These are phyloP conservation scores for Kazachstania africana DNA, from an alignment of 805 yeast species.

Conservation along the genomic window DNA sequence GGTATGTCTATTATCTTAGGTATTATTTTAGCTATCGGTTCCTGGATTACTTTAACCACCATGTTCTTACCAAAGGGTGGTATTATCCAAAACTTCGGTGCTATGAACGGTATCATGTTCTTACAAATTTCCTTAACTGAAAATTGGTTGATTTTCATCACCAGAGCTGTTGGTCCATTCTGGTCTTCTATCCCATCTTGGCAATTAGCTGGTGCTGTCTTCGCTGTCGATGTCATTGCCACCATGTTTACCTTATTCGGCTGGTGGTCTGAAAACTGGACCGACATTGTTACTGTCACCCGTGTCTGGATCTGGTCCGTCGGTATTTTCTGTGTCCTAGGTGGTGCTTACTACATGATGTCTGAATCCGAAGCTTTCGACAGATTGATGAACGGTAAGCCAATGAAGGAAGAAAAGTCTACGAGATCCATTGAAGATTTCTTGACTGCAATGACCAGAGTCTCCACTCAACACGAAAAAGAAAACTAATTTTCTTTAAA, in stretches of 20 bases:
- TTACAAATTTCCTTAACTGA: slow-evolving; percentile 90
- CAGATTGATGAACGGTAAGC: slow-evolving; percentile 75
- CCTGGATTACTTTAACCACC: slow-evolving; percentile 92
- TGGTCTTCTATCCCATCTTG: slow-evolving; percentile 94
- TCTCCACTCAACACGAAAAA: slow-evolving; percentile 80
- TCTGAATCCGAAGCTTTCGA: slow-evolving; percentile 69
- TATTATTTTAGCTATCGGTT: slow-evolving; percentile 73
- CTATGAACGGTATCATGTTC: slow-evolving; percentile 85
- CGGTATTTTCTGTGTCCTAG: slow-evolving; percentile 93
- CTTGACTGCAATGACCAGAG: slow-evolving; percentile 80
- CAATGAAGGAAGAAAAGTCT: slow-evolving; percentile 44
- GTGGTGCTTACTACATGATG: slow-evolving; percentile 94
- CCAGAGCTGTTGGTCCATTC: slow-evolving; percentile 97
- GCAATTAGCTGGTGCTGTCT: slow-evolving; percentile 93
- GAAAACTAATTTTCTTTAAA: slow-evolving; percentile 1
- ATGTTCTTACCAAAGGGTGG: slow-evolving; percentile 87
- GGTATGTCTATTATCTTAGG: slow-evolving; percentile 90
- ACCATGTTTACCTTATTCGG: slow-evolving; percentile 89
- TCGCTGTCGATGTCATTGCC: slow-evolving; percentile 80
- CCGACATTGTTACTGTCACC: slow-evolving; percentile 87
- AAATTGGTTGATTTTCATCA: slow-evolving; percentile 93
- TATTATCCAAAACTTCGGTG: slow-evolving; percentile 93
- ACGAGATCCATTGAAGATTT: slow-evolving; percentile 70
- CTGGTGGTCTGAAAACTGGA: slow-evolving; percentile 97
- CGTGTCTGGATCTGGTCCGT: slow-evolving; percentile 92